Evolutionary conservation across 208 protist species (phyloP).

Genomic region (Trichomonas gallinae): DNA sequence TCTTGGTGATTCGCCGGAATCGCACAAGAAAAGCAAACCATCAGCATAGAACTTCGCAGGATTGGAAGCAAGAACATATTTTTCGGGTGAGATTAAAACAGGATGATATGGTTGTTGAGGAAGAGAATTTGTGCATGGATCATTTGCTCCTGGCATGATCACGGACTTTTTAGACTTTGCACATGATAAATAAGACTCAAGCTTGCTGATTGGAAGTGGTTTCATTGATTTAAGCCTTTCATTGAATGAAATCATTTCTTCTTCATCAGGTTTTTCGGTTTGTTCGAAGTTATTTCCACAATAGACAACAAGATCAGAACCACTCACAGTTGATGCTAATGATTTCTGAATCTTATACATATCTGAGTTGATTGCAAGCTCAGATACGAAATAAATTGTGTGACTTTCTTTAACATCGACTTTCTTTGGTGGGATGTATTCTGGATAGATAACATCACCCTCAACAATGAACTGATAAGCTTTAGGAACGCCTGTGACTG

Average conservation of each 20-base stretch:
- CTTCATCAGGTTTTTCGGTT: not conserved
- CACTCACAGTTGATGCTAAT: not conserved
- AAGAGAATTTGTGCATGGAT: not conserved
- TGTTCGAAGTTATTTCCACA: not conserved
- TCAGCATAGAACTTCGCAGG: not conserved
- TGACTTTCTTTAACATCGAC: not conserved
- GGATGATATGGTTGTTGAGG: not conserved
- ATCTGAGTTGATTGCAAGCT: not conserved
- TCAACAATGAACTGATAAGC: not conserved
- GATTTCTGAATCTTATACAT: not conserved
- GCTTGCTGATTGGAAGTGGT: not conserved
- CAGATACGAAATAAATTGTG: not conserved
- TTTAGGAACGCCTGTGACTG: not conserved
- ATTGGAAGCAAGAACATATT: not conserved
- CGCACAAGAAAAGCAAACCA: not conserved
- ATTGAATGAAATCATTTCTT: not conserved
- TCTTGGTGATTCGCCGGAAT: not conserved
- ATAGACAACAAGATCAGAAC: not conserved
- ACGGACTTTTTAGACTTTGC: not conserved
- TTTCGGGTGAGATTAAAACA: not conserved
- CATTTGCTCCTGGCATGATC: not conserved
- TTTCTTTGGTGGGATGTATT: not conserved
- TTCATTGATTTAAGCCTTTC: not conserved
- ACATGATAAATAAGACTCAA: not conserved
- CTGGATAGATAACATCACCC: not conserved